Percentiles rank a stretch among this genome's conserved stretches.
These are phyloP conservation scores for Luvunga scandens DNA, from an alignment of 345 rosid species.

Conservation along the genomic window DNA sequence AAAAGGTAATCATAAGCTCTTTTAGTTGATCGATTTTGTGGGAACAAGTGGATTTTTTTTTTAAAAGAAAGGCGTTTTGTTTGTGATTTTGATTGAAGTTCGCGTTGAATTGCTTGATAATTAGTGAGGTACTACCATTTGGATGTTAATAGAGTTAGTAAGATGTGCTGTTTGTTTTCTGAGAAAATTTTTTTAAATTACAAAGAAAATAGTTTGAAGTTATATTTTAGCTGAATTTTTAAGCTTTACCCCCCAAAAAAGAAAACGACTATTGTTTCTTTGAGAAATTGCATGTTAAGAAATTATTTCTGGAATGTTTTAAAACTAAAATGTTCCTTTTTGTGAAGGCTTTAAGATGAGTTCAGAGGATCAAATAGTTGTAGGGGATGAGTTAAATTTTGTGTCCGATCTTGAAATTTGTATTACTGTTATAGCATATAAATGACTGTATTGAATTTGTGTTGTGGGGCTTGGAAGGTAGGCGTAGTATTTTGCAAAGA, in stretches of 20 bases:
- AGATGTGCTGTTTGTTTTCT: background rate
- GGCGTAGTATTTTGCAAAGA: slow-evolving; percentile 26
- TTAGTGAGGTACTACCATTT: background rate
- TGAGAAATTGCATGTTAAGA: background rate
- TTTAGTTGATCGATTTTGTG: background rate
- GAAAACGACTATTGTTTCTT: background rate
- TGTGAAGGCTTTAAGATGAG: background rate
- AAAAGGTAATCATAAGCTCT: background rate
- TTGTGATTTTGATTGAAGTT: background rate
- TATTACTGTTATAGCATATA: background rate
- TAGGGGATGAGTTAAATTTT: background rate
- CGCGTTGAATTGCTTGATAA: background rate
- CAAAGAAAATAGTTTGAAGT: background rate
- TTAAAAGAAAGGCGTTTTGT: background rate
- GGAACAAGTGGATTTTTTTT: no score
- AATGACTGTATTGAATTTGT: background rate
- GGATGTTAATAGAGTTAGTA: background rate
- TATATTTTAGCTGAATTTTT: background rate
- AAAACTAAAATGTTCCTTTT: background rate
- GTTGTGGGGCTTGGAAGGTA: slow-evolving; percentile 19
- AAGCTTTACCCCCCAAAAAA: background rate
- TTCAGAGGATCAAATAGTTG: background rate
- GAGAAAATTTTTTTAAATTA: background rate
- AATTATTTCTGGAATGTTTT: background rate
- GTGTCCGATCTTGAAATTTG: background rate